Evolutionary conservation across 495 filamentous ascomycete genomes (phyloP).

Genomic region (Aspergillus sparsus): DNA sequence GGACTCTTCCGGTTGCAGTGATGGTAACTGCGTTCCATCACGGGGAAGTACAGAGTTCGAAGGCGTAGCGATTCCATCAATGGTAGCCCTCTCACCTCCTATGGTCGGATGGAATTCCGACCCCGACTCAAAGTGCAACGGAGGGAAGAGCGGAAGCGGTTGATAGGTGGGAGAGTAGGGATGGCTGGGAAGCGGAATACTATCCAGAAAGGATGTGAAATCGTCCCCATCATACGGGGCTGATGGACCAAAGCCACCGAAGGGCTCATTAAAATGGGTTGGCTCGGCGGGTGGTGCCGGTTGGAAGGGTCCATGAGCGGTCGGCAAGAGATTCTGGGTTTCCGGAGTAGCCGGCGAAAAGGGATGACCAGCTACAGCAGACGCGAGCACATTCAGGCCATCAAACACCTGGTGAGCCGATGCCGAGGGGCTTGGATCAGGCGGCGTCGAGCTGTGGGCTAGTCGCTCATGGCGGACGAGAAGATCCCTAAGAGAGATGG

Average conservation of each 20-base stretch:
- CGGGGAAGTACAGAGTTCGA: constrained; percentile 41
- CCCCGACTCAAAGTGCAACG: constrained; percentile 34
- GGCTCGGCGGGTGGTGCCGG: constrained; percentile 19
- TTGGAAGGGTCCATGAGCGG: constrained; percentile 18
- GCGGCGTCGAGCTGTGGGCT: constrained; percentile 29
- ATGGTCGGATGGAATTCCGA: constrained; percentile 35
- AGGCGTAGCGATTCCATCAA: constrained; percentile 25
- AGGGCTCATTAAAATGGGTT: constrained; percentile 33
- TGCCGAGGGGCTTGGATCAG: constrained; percentile 24
- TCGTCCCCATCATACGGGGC: constrained; percentile 37
- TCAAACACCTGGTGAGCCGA: constrained; percentile 28
- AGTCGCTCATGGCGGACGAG: constrained; percentile 42
- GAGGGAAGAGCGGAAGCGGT: constrained; percentile 41
- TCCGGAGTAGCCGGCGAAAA: constrained; percentile 1
- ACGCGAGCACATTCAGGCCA: constrained; percentile 39
- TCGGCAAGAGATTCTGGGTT: constrained; percentile 5
- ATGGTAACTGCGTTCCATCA: constrained; percentile 43
- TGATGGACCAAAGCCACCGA: constrained; percentile 26
- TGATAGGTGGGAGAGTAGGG: constrained; percentile 45
- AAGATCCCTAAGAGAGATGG: constrained; percentile 30
- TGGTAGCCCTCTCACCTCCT: constrained; percentile 19
- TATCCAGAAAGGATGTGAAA: constrained; percentile 47
- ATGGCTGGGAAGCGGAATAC: constrained; percentile 42
- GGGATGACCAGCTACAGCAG: constrained; percentile 34
- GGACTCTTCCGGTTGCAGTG: constrained; percentile 39